Base-by-base conservation (phyloP, 805 yeast genomes). In the Sugiyamaella marilandica region DNA sequence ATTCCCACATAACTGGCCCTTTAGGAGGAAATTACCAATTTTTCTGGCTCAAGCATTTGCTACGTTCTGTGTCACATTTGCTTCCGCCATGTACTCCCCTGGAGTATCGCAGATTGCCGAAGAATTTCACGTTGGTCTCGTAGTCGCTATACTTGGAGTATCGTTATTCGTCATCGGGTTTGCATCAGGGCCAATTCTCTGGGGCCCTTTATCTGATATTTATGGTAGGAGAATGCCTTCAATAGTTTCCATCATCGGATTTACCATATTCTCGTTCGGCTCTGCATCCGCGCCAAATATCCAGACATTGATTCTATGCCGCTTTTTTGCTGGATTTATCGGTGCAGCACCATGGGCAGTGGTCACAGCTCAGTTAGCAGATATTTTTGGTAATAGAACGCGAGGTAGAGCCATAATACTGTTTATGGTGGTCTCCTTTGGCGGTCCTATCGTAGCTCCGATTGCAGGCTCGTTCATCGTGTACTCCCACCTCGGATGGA, bases 291-390 rank as follows among this genome's bases (percentile, higher is more conserved):
- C 87, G 18, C 74, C 85, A 61, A 82, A 88, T 63, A 57, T 87
- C 43, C 94, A 86, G 69, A 80, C 92, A 0, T 73, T 87, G 52
- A 64, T 88, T 74, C 73, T 87, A 46, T 79, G 87, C 66, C 76
- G 95, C 59, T 87, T 85, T 63, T 84, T 87, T 65, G 82, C 83
- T 29, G 94, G 95, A 52, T 75, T 82, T 61, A 67, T 83, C 51
- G 95, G 95, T 58, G 87, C 92, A 14, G 86, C 91, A 26, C 86
- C 90, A 1, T 68, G 88, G 64, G 90, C 86, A 39, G 88, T 85
- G 43, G 87, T 82, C 9, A 92, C 94, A 31, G 95, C 94, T 46
- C 77, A 83, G 0, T 82, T 87, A 73, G 83, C 91, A 10, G 96
- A 88, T 68, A 75, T 87, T 76, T 87, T 81, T 61, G 79, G 77